Evolutionary conservation across 306 rosid species (phyloP), one percentile per base, ranked within the genome.

Genomic region (Dalbergia cochinchinensis): DNA sequence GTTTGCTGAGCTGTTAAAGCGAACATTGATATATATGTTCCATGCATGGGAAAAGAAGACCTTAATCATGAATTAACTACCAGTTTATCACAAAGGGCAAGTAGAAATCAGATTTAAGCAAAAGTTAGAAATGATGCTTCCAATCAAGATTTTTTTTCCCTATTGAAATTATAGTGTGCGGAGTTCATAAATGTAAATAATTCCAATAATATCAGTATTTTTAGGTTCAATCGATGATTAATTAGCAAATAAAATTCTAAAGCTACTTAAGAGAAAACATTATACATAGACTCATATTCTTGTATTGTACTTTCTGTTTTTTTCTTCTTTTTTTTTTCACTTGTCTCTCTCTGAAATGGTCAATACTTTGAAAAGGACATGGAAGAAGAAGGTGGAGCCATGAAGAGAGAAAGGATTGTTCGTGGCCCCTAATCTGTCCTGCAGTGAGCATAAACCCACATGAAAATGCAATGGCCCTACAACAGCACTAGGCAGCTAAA

Each of bases 401-500:
- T 64, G 26, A 61, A 65, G 45, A 5, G 51, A 18, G 54, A 44
- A 74, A 76, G 65, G 61, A 11, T 5, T 14, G 47, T 42, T 11
- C 47, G 11, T 8, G 37, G 20, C 51, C 12, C 22, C 67, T 78
- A 63, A 54, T 73, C 50, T 12, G 26, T n/a, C n/a, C n/a, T 20
- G 72, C 35, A 6, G n/a, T 51, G 4, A 77, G 7, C 65, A 77
- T 77, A 68, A 45, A 11, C 8, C 55, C 63, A 62, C 77, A 74
- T 66, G 74, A 34, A 69, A 71, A 54, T 74, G 51, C 45, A 81
- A 65, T 73, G 77, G 33, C 58, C 80, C 77, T 55, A 79, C 87
- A 79, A 61, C 31, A 68, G n/a, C 63, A 65, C n/a, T n/a, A 35
- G 74, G 57, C 78, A 71, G 39, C 77, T 67, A 53, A 69, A 54